Percentiles rank a stretch among this genome's conserved stretches.
Evolutionary conservation across 2,329 filamentous ascomycete species (phyloP).

Genomic region (Aspergillus sp.): DNA sequence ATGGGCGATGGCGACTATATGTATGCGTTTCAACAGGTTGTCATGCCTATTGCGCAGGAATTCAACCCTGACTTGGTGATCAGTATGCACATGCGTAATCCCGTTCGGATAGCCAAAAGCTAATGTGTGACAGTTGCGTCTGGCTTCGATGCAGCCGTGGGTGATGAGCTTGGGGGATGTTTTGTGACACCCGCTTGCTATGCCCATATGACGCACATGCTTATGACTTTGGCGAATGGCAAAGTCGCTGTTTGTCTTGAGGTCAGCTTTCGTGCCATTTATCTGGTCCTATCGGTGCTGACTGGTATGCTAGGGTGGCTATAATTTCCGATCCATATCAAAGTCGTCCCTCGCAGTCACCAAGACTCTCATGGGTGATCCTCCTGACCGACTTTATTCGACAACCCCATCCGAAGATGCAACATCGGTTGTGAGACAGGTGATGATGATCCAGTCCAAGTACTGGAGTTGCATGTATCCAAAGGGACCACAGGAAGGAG

Average conservation of each 20-base stretch:
- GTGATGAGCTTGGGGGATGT: conserved; percentile 88
- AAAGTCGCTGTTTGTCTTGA: conserved; percentile 92
- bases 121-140: conserved; percentile 64
- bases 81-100: conserved; percentile 35
- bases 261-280: conserved; percentile 26
- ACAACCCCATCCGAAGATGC: conserved; percentile 50
- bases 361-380: conserved; percentile 90
- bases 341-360: conserved; percentile 89
- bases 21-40: conserved; percentile 89
- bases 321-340: conserved; percentile 90
- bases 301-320: conserved; percentile 62
- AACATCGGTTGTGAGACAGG: conserved; percentile 56
- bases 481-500: conserved; percentile 40
- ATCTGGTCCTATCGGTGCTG: not conserved
- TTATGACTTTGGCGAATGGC: conserved; percentile 88
- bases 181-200: conserved; percentile 90
- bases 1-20: conserved; percentile 98
- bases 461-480: conserved; percentile 90
- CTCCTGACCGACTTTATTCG: conserved; percentile 62
- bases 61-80: conserved; percentile 94
- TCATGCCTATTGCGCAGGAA: conserved; percentile 93
- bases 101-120: not conserved
- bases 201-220: conserved; percentile 98
- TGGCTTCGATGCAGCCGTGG: conserved; percentile 92
- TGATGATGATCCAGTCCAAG: conserved; percentile 57